A percentile compares a stretch with the other conserved stretches of the same genome.
phyloP scores from a whole-genome alignment of 192 early-diverging fungal species.

The Backusella liffmaniae region DNA sequence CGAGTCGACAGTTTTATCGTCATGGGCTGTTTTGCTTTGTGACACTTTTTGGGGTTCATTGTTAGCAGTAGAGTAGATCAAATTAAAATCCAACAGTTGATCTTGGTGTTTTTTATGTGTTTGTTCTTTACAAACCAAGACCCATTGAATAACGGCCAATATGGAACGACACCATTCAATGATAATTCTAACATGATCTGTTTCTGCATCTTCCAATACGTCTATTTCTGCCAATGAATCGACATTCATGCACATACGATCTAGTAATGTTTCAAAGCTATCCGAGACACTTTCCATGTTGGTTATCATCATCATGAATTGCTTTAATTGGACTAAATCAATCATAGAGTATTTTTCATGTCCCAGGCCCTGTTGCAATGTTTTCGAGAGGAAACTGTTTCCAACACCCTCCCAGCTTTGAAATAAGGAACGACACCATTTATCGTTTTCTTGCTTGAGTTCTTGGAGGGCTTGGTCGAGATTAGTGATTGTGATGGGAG shows the following conservation, averaged over 20 bases:
- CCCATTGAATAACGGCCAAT: background rate
- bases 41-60: background rate
- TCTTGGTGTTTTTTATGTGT: background rate
- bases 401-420: slow-evolving; percentile 23
- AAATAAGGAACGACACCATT: slow-evolving; percentile 16
- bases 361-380: background rate
- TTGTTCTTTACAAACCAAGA: background rate
- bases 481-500: background rate
- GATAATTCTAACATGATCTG: background rate
- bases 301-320: background rate
- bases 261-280: slow-evolving; percentile 14
- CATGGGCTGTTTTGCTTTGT: background rate
- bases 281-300: slow-evolving; percentile 10
- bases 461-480: background rate
- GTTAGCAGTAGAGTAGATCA: background rate
- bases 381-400: slow-evolving; percentile 7
- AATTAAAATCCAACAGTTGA: background rate
- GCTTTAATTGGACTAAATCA: background rate
- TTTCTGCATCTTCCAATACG: background rate
- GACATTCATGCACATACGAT: slow-evolving; percentile 14
- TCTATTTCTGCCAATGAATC: background rate
- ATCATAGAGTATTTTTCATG: background rate
- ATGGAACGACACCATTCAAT: slow-evolving; percentile 17
- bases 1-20: background rate
- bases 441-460: background rate